Conservation (phyloP, 2,329 filamentous ascomycete species). For the Dothiorella sarmentorum region DNA sequence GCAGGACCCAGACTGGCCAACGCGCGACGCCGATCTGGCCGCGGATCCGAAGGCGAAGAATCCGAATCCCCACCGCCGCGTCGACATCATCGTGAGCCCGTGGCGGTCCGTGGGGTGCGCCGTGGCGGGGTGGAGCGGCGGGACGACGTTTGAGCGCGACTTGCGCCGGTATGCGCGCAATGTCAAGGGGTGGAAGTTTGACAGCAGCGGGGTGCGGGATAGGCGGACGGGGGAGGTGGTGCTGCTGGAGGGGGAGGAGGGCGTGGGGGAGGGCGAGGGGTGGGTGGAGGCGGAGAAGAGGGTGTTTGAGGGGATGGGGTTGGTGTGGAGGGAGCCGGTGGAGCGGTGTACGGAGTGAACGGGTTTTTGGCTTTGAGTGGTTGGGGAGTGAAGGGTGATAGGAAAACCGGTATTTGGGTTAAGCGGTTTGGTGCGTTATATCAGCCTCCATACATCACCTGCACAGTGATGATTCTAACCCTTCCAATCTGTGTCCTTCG, state of each 20-base stretch:
- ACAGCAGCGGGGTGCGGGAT: conserved; percentile 79
- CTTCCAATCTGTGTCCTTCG: no score
- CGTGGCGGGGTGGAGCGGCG: conserved; percentile 82
- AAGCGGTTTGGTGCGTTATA: no score
- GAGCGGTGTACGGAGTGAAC: conserved; percentile 45
- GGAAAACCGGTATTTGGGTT: no score
- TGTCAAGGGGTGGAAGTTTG: conserved; percentile 74
- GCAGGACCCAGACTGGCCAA: conserved; percentile 62
- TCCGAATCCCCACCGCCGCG: conserved; percentile 72
- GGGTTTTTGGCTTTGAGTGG: no score
- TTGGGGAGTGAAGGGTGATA: no score
- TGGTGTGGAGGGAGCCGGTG: conserved; percentile 48
- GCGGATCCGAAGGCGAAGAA: conserved; percentile 51
- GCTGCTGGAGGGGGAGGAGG: conserved; percentile 58
- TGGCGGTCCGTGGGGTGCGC: conserved; percentile 90
- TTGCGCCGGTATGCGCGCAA: conserved; percentile 75
- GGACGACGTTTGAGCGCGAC: conserved; percentile 86
- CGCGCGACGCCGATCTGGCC: conserved; percentile 33
- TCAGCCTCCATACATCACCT: no score
- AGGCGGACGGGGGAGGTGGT: conserved; percentile 64
- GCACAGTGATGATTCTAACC: no score
- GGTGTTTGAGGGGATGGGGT: conserved; percentile 72
- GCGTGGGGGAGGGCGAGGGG: conserved; percentile 36
- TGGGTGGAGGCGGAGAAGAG: conserved; percentile 73
- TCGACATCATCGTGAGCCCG: conserved; percentile 87